Percentiles rank a stretch among this genome's conserved stretches.
These are phyloP conservation scores for Blastobotrys parvus DNA, from an alignment of 805 yeast species.

Conservation along the genomic window DNA sequence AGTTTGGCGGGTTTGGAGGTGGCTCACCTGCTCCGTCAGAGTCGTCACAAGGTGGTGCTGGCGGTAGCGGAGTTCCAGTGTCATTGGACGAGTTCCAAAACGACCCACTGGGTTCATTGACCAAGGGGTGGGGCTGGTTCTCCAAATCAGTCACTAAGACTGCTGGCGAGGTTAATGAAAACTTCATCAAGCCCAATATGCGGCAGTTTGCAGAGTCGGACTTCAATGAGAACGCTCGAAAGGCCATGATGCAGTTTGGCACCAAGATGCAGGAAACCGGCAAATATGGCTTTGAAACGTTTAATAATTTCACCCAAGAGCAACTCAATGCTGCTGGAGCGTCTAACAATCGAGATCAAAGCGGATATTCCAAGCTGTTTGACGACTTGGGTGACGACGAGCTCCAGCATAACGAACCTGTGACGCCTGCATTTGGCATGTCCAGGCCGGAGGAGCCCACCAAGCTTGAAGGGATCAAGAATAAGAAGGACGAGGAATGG, in stretches of 20 bases:
- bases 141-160: constrained; percentile 69
- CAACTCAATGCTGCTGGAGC: constrained; percentile 28
- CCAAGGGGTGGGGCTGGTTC: constrained; percentile 92
- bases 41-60: constrained; percentile 8
- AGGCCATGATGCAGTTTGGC: constrained; percentile 96
- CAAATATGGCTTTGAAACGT: constrained; percentile 61
- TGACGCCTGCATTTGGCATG: constrained; percentile 63
- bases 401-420: no score
- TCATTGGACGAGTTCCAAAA: constrained; percentile 32
- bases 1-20: constrained; percentile 85
- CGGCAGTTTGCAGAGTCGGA: constrained; percentile 75
- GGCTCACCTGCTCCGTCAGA: constrained; percentile 35
- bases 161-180: constrained; percentile 67
- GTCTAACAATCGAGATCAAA: constrained; percentile 26
- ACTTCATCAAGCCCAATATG: constrained; percentile 86
- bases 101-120: constrained; percentile 86
- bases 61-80: constrained; percentile 7
- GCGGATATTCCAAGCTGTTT: constrained; percentile 34
- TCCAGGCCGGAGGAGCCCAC: constrained; percentile 51
- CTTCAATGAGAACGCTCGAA: constrained; percentile 67
- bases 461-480: constrained; percentile 39
- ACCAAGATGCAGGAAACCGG: constrained; percentile 89
- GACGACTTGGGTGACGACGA: constrained; percentile 42
- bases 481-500: constrained; percentile 20
- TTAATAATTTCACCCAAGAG: constrained; percentile 44